Conservation (phyloP, 2,329 filamentous ascomycete genomes). For the Graphiopsis chlorocephala region DNA sequence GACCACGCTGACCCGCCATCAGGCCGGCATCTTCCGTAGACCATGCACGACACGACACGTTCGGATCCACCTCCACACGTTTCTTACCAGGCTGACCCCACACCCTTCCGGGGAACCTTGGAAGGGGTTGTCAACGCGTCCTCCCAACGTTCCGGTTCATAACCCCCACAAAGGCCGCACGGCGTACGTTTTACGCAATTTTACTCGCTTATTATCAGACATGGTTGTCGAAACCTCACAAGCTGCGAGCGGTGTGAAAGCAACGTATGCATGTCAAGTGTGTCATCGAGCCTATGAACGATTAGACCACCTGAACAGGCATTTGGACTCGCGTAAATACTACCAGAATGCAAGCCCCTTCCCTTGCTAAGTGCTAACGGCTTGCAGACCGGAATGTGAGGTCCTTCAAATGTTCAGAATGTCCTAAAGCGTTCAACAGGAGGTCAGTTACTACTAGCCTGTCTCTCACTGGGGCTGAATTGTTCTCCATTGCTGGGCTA, state of each 20-base stretch:
- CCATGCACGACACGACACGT: background rate
- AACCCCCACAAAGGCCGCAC: background rate
- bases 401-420: constrained; percentile 31
- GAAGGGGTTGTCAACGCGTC: background rate
- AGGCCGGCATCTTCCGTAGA: background rate
- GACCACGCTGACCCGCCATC: background rate
- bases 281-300: constrained; percentile 32
- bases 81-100: background rate
- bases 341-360: background rate
- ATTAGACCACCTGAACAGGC: constrained; percentile 32
- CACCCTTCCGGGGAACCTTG: background rate
- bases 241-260: background rate
- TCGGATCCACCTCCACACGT: background rate
- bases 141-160: background rate
- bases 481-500: background rate
- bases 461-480: background rate
- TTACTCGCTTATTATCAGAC: background rate
- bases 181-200: background rate
- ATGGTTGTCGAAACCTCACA: background rate
- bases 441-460: constrained; percentile 1
- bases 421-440: constrained; percentile 32
- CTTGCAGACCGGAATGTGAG: constrained; percentile 28
- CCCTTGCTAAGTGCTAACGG: background rate
- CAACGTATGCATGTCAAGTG: constrained; percentile 27
- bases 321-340: constrained; percentile 32